Conservation (phyloP, 257 asterid species). For the Thymus mandschuricus region DNA sequence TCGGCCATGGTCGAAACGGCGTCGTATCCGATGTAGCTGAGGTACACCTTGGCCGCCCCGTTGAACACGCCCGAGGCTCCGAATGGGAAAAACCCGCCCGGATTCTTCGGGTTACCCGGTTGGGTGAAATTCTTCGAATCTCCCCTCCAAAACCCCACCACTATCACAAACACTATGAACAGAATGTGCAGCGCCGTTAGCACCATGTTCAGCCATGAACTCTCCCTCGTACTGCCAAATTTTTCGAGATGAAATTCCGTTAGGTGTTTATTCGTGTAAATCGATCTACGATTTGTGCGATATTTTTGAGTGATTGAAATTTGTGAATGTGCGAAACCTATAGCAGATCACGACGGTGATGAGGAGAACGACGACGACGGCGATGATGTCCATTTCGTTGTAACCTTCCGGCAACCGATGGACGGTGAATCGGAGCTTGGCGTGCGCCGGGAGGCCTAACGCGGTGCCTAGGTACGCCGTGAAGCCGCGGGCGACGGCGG, state of each 20-base stretch:
- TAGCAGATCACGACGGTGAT: slow-evolving; percentile 84
- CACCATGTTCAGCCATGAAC: slow-evolving; percentile 77
- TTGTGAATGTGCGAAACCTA: slow-evolving; percentile 62
- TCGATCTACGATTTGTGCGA: background rate
- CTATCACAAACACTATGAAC: slow-evolving; percentile 75
- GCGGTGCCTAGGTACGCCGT: slow-evolving; percentile 80
- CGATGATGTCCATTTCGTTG: slow-evolving; percentile 78
- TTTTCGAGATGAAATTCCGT: no score
- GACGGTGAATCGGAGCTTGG: slow-evolving; percentile 55
- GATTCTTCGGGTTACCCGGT: slow-evolving; percentile 53
- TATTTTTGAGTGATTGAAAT: no score
- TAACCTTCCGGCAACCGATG: slow-evolving; percentile 65
- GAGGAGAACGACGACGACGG: slow-evolving; percentile 69
- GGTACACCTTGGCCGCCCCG: slow-evolving; percentile 91
- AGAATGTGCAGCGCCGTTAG: slow-evolving; percentile 73
- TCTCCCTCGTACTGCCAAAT: slow-evolving; percentile 75
- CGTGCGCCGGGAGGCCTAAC: slow-evolving; percentile 51
- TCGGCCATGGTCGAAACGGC: slow-evolving; percentile 99
- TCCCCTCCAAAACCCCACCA: slow-evolving; percentile 77
- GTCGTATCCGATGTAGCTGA: slow-evolving; percentile 95
- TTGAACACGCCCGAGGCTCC: slow-evolving; percentile 84
- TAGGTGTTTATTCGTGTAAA: no score
- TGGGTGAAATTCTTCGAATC: slow-evolving; percentile 62
- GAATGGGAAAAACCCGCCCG: slow-evolving; percentile 77
- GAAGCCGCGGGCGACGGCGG: slow-evolving; percentile 95